Base-by-base conservation (phyloP, 2,329 filamentous ascomycete genomes). In the Trichoderma harzianum region DNA sequence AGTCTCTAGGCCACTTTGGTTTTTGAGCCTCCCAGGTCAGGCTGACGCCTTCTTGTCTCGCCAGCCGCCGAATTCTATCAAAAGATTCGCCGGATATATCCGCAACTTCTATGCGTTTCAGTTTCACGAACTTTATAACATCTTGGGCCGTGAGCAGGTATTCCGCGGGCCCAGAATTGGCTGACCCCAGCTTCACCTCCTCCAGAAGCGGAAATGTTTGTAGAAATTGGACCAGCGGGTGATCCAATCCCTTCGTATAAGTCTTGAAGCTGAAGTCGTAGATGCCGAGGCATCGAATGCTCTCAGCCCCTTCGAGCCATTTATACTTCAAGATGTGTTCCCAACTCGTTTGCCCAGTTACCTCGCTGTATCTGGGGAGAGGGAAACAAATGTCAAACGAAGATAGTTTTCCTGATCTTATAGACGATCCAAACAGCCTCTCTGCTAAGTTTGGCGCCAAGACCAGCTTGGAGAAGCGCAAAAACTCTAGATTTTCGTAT, bases 371-470 rank as follows among this genome's bases (percentile, higher is more conserved):
- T 21, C 72, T 39, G 3, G 78, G 76, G 1, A 77, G 74, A 2
- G 79, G 80, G 69, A 83, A 83, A 2, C 79, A 77, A 21, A 83
- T 77, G 69, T 82, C 82, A 16, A 83, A 76, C 0, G 79, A 79
- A 34, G 78, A 75, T 5, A 84, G 75, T 16, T 76, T 79, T 26
- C 77, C 76, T 1, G 74, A 72, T 18, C 71, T 62, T 16, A 83
- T 67, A 11, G 80, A 71, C 18, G 74, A 70, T 11, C 72, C 69
- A 21, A 83, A 75, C 11, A 78, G 70, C 1, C 69, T 73, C 39
- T 76, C 72, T 8, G 79, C 75, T 7, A 71, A 75, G 14, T 71
- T 32, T 5, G 79, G 78, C 1, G 76, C 69, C 21, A 79, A 73
- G 21, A 76, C 71, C 24, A 77, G 75, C 1, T 75, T 72, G 6